Evolutionary conservation across 345 rosid species (phyloP), one percentile per base, ranked within the genome.

Genomic region (Murraya paniculata): DNA sequence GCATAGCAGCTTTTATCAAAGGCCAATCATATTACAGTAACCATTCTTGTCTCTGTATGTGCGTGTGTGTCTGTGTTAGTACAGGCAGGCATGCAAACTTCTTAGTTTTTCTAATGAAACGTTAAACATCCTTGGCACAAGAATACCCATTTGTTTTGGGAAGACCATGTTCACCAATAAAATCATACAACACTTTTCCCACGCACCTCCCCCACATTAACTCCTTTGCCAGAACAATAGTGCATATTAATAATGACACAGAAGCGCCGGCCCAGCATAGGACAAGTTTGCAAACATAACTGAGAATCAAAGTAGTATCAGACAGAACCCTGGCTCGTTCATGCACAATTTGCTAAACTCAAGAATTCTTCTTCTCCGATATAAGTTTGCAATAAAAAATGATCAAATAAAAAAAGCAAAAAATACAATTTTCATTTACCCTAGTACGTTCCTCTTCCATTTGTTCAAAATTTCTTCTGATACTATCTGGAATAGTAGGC

Each of bases 401-500:
- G 18, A 36, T 24, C 66, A 45, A 9, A 57, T 38, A 64, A 73
- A 58, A 31, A 77, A 24, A 18, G 64, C 18, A 28, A 39, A 55
- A 39, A 10, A 24, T 56, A 13, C 69, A 68, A 19, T 21, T 48
- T 36, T 28, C 22, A 50, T 50, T 65, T 83, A 95, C 97, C 98
- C 93, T 95, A 9, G 97, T 91, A 64, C 97, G 94, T 80, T 95
- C 96, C 77, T 91, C 97, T 86, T 95, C 99, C 98, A 95, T 93
- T 78, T 89, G 97, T 83, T 89, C 90, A 82, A 91, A 95, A 84
- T 93, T 93, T 30, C 90, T 83, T 82, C 88, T 91, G 22, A 95
- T 92, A 79, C 92, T 92, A 10, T 89, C 88, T 45, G 98, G 98
- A 66, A 95, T 95, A 9, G 82, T 79, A 1, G 98, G 97, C 83